phyloP scores from a whole-genome alignment of 73 alveolate genomes.

The Tetrahymena thermophila region DNA sequence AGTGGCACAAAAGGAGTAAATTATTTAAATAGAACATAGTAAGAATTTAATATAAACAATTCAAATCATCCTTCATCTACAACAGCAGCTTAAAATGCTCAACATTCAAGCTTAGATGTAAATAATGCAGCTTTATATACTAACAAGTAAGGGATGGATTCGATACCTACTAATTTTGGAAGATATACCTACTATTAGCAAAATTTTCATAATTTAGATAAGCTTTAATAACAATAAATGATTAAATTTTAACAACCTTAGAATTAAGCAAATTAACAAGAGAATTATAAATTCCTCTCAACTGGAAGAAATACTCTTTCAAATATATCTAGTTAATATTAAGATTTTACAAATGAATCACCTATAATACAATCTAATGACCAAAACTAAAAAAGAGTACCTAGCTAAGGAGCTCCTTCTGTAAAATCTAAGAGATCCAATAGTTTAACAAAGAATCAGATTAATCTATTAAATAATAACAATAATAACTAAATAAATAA shows the following conservation, averaged over 20 bases:
- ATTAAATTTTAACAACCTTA: background rate
- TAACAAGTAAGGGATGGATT: background rate
- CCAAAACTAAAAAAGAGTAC: background rate
- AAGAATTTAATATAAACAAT: background rate
- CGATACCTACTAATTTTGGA: background rate
- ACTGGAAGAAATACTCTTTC: background rate
- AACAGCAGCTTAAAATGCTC: background rate
- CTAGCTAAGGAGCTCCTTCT: background rate
- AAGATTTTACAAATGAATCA: background rate
- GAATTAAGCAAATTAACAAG: background rate
- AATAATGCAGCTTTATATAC: background rate
- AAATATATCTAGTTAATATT: background rate
- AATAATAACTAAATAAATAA: background rate
- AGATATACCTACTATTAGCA: background rate
- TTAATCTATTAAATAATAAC: background rate
- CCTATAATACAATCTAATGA: background rate
- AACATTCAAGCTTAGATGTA: background rate
- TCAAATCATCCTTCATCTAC: background rate
- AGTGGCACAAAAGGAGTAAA: background rate
- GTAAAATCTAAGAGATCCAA: background rate
- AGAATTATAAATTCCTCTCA: background rate
- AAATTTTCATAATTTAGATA: background rate
- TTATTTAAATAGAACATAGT: background rate
- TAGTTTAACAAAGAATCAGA: background rate
- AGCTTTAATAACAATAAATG: background rate